Evolutionary conservation across 2,329 filamentous ascomycete species (phyloP).

Genomic region (Leptographium galeiforme): DNA sequence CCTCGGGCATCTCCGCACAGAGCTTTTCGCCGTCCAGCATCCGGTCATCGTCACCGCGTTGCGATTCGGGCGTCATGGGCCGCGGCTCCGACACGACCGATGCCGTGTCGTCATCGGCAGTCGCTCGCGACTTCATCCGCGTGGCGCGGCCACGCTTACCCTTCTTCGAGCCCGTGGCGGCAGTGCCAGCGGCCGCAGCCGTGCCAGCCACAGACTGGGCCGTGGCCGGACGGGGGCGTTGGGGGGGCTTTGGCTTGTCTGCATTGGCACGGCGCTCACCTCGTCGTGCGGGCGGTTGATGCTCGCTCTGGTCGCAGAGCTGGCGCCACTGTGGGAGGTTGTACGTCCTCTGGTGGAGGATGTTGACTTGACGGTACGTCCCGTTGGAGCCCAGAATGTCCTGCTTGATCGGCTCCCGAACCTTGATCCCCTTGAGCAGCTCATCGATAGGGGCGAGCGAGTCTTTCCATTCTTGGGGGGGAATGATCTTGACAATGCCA

Average conservation of each 20-base stretch:
- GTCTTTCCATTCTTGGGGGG: slow-evolving; percentile 85
- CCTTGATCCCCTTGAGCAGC: slow-evolving; percentile 77
- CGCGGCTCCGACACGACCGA: slow-evolving; percentile 29
- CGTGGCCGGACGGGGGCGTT: slow-evolving; percentile 24
- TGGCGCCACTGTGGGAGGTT: slow-evolving; percentile 94
- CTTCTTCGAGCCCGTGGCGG: slow-evolving; percentile 9
- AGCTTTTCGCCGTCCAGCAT: slow-evolving; percentile 10
- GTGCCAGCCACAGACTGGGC: slow-evolving; percentile 10
- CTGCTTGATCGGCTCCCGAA: slow-evolving; percentile 95
- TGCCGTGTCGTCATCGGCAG: slow-evolving; percentile 23
- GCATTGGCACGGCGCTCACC: slow-evolving; percentile 62
- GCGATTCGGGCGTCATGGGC: slow-evolving; percentile 47
- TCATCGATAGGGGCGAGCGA: slow-evolving; percentile 67
- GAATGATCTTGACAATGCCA: slow-evolving; percentile 91
- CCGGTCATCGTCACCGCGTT: slow-evolving; percentile 11
- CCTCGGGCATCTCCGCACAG: slow-evolving; percentile 6
- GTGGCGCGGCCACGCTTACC: slow-evolving; percentile 12
- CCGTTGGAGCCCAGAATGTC: slow-evolving; percentile 95
- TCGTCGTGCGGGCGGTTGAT: slow-evolving; percentile 84
- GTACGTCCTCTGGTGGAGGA: slow-evolving; percentile 90
- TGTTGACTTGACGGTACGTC: slow-evolving; percentile 92
- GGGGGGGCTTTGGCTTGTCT: slow-evolving; percentile 32
- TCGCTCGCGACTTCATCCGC: slow-evolving; percentile 26
- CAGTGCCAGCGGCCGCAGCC: not conserved
- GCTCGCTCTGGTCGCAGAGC: slow-evolving; percentile 85